Percentiles rank a stretch among this genome's conserved stretches.
phyloP scores from a whole-genome alignment of 768 basidiomycete species.

The Amanita pallidorosea region DNA sequence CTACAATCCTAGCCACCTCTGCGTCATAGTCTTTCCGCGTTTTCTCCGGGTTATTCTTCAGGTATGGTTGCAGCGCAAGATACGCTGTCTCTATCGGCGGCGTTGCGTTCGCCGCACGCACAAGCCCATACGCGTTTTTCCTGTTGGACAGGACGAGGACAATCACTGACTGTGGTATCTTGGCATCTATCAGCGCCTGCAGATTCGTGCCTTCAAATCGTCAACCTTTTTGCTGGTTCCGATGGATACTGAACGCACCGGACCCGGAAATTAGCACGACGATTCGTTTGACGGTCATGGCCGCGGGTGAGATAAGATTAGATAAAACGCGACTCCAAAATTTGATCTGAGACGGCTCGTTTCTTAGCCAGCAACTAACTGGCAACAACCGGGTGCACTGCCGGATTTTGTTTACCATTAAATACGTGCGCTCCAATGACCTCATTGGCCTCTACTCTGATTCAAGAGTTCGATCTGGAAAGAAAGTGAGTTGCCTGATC shows the following conservation, averaged over 20 bases:
- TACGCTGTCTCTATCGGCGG: conserved; percentile 78
- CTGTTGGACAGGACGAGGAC: conserved; percentile 85
- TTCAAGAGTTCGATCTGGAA: background rate
- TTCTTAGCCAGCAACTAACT: too few species aligned
- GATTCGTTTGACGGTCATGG: conserved; percentile 18
- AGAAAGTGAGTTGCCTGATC: too few species aligned
- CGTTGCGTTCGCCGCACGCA: conserved; percentile 57
- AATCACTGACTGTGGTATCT: conserved; percentile 62
- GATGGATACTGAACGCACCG: conserved; percentile 19
- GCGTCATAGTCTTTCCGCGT: conserved; percentile 80
- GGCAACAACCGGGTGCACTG: too few species aligned
- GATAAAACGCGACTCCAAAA: background rate
- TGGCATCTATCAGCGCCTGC: conserved; percentile 90
- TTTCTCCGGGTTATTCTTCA: conserved; percentile 60
- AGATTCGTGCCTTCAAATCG: conserved; percentile 73
- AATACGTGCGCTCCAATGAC: too few species aligned
- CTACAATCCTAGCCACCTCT: conserved; percentile 63
- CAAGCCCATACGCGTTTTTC: conserved; percentile 82
- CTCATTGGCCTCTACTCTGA: too few species aligned
- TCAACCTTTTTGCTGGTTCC: background rate
- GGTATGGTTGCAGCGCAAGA: conserved; percentile 76
- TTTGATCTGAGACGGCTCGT: too few species aligned
- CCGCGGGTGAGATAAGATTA: conserved; percentile 10
- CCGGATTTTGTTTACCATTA: too few species aligned
- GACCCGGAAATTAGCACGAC: conserved; percentile 44